These are phyloP conservation scores for Geotrichum armillariae DNA, from an alignment of 1,139 yeast species.

Conservation along the genomic window DNA sequence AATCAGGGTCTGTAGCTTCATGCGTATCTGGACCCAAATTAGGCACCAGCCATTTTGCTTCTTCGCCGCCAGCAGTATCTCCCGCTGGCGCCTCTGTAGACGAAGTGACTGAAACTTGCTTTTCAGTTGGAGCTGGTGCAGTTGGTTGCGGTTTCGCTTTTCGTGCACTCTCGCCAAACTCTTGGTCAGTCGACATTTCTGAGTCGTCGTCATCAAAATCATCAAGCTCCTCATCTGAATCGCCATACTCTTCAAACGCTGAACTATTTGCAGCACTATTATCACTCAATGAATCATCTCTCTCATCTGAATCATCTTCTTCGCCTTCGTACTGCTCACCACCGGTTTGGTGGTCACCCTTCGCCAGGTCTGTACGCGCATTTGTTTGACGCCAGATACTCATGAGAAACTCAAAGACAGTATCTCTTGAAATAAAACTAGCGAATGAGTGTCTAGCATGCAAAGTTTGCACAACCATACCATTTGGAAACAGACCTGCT, in stretches of 20 bases:
- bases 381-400: conserved; percentile 40
- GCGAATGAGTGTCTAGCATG: conserved; percentile 75
- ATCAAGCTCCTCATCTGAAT: conserved; percentile 26
- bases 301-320: conserved; percentile 7
- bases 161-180: conserved; percentile 27
- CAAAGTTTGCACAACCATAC: conserved; percentile 67
- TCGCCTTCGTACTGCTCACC: background rate
- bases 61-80: background rate
- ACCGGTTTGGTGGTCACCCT: background rate
- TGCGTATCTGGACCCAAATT: conserved; percentile 58
- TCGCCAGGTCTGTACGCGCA: conserved; percentile 16
- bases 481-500: conserved; percentile 91
- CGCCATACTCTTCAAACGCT: conserved; percentile 25
- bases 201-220: conserved; percentile 9
- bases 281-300: conserved; percentile 4
- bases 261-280: conserved; percentile 25
- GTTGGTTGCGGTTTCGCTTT: conserved; percentile 1
- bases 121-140: no score
- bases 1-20: conserved; percentile 51
- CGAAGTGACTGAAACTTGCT: background rate
- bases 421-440: conserved; percentile 80
- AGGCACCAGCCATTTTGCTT: conserved; percentile 35
- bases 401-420: conserved; percentile 65
- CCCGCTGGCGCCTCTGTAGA: background rate
- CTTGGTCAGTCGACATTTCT: conserved; percentile 24